Base-by-base conservation (phyloP, 2,329 filamentous ascomycete species). In the Ophiosphaerella narmari region DNA sequence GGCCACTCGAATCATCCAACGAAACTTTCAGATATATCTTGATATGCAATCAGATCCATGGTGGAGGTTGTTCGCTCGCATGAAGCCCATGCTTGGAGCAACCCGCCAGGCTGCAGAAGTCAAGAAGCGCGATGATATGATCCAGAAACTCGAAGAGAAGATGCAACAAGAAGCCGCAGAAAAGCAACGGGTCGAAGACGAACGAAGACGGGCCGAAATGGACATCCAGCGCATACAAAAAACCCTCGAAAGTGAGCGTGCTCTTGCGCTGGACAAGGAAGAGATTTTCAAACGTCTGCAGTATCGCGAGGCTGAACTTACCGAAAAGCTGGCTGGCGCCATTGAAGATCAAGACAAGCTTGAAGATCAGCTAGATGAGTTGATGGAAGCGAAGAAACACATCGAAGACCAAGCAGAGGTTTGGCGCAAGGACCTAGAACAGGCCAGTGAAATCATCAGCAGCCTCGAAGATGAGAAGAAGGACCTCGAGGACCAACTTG, bases 271-370 rank as follows among this genome's bases (percentile, higher is more conserved):
- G 5, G 94, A 99, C 74, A 99, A 99, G 71, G 95, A 99, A 70
- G 94, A 99, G 66, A 99, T 99, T 52, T 99, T 97, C 80, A 95
- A 93, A 70, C 86, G 95, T n/a, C 80, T 99, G 18, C 94, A 97
- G 68, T 78, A 87, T 45, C 88, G 94, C n/a, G 94, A 99, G 74
- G 82, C 86, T 9, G 93, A 99, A 70, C 82, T 99, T 4, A 90
- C 88, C 44, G 95, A 99, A 66, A 97, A 97, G 76, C 82, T 99
- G 24, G 84, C 91, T 33, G 93, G 90, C 34, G 93, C 93, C 26
- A 85, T 97, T 52, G 89, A 96, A 18, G 95, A 99, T 63, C 93
- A 97, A 70, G 93, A 97, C 68, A 87, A 87, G 46, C 82, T 99
- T 1, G 94, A 99, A 73, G 91, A 96, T 56, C 91, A 99, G 70